phyloP scores from a whole-genome alignment of 2,329 filamentous ascomycete species.

The Hypoxylon sp. region DNA sequence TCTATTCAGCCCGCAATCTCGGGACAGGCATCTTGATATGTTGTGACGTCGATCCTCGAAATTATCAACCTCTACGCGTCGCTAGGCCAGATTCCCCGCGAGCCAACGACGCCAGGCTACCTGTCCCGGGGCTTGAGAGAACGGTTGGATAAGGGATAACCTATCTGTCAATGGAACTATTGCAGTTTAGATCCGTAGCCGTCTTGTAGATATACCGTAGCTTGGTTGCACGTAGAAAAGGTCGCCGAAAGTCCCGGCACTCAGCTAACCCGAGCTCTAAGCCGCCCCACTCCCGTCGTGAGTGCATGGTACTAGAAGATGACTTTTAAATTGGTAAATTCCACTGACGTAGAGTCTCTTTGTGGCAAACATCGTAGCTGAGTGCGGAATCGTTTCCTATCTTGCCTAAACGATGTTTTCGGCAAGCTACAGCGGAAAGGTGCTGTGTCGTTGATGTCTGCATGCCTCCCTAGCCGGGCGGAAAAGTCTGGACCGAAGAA shows the following conservation, averaged over 20 bases:
- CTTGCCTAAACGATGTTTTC: slow-evolving; percentile 27
- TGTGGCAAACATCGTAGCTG: neutral
- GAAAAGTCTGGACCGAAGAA: slow-evolving; percentile 17
- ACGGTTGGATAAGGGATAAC: slow-evolving; percentile 9
- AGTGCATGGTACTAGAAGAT: slow-evolving; percentile 21
- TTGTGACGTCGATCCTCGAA: slow-evolving; percentile 36
- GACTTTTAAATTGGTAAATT: slow-evolving; percentile 15
- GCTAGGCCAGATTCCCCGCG: slow-evolving; percentile 17
- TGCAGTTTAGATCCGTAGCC: slow-evolving; percentile 32
- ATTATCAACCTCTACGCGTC: slow-evolving; percentile 29
- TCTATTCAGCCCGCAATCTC: slow-evolving; percentile 39
- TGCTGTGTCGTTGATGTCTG: neutral
- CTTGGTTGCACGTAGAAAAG: slow-evolving; percentile 11
- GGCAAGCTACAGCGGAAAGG: slow-evolving; percentile 14
- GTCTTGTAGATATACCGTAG: slow-evolving; percentile 25
- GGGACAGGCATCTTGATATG: slow-evolving; percentile 18
- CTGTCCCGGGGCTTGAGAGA: slow-evolving; percentile 7
- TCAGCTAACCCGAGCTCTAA: slow-evolving; percentile 18
- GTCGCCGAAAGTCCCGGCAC: slow-evolving; percentile 28
- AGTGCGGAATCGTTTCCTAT: slow-evolving; percentile 11
- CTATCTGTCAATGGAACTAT: slow-evolving; percentile 22
- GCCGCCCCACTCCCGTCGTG: slow-evolving; percentile 13
- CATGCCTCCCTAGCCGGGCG: slow-evolving; percentile 1
- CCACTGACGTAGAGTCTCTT: slow-evolving; percentile 27
- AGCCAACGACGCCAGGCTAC: slow-evolving; percentile 16